phyloP scores from a whole-genome alignment of 371 early-diverging fungal genomes.

The Dinochytrium kinnereticum region DNA sequence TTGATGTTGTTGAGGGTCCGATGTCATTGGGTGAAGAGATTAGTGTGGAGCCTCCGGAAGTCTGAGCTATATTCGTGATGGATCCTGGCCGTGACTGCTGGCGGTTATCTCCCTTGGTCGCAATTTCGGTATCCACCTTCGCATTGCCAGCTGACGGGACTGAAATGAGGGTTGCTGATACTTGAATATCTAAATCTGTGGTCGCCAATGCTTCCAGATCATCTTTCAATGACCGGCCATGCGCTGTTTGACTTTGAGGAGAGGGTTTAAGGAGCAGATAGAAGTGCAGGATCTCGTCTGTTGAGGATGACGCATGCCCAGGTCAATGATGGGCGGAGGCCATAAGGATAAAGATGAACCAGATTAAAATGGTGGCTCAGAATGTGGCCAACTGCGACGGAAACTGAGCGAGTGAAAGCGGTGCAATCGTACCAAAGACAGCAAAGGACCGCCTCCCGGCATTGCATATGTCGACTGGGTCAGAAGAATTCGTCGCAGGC shows the following conservation, averaged over 20 bases:
- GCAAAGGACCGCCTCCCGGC: background rate
- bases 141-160: background rate
- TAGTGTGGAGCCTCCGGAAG: background rate
- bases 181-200: conserved; percentile 1
- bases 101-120: background rate
- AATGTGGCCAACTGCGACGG: no score
- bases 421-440: background rate
- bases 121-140: no score
- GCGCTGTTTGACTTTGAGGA: background rate
- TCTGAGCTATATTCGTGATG: background rate
- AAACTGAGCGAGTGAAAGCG: background rate
- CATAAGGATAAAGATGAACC: no score
- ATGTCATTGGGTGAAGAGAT: no score
- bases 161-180: conserved; percentile 11
- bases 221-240: background rate
- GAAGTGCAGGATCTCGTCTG: conserved; percentile 19
- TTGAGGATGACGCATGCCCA: no score
- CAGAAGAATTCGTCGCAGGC: conserved; percentile 4
- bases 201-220: background rate
- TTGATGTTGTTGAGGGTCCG: no score
- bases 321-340: no score
- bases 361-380: no score
- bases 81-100: background rate
- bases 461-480: background rate
- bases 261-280: conserved; percentile 1